These are phyloP conservation scores for Pichia exigua DNA, from an alignment of 805 yeast genomes.

Conservation along the genomic window DNA sequence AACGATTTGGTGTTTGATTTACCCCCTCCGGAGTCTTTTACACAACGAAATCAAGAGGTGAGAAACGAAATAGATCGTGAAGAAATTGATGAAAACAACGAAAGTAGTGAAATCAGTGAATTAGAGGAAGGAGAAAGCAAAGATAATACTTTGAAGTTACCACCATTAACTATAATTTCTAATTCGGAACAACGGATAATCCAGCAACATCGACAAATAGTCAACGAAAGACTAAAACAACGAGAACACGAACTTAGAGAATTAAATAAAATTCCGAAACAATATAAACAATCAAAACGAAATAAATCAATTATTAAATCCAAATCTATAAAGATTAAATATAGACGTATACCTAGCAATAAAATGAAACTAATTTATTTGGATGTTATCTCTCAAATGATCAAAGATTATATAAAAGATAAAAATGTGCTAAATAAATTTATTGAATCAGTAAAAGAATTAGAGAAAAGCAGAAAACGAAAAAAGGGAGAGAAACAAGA, in stretches of 20 bases:
- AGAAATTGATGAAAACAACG: neutral
- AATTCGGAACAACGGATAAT: slow-evolving; percentile 1
- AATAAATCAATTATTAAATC: neutral
- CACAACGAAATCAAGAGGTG: neutral
- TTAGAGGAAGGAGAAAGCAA: neutral
- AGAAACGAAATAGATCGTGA: neutral
- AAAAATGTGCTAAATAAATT: slow-evolving; percentile 11
- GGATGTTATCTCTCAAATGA: slow-evolving; percentile 28
- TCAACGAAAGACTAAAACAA: neutral
- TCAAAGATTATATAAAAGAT: slow-evolving; percentile 23
- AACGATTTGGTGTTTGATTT: slow-evolving; percentile 21
- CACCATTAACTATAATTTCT: neutral
- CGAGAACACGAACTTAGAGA: neutral
- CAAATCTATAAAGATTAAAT: slow-evolving; percentile 16
- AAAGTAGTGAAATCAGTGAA: neutral
- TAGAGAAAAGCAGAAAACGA: neutral
- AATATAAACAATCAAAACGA: neutral
- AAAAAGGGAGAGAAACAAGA: neutral
- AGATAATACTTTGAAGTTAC: neutral
- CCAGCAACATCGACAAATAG: slow-evolving; percentile 1
- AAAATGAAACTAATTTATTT: slow-evolving; percentile 23
- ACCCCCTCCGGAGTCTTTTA: slow-evolving; percentile 7
- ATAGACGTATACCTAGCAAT: slow-evolving; percentile 23
- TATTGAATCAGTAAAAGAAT: neutral
- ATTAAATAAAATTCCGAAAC: neutral